Evolutionary conservation across 2,329 filamentous ascomycete genomes (phyloP), one percentile per base, ranked within the genome.

Genomic region (Sarocladium kiliense): DNA sequence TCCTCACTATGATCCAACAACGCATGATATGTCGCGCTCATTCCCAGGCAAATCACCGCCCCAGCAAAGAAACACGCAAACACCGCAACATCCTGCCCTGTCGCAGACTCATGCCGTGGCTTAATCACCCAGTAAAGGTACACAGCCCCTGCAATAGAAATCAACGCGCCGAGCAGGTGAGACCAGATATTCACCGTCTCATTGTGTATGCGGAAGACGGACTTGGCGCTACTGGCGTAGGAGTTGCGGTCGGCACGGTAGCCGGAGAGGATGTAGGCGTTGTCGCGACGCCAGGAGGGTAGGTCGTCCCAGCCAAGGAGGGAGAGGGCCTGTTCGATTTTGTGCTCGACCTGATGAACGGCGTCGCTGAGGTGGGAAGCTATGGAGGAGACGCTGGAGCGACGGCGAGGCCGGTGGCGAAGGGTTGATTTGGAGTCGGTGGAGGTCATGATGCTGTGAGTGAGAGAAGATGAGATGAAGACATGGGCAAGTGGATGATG

Each of bases 11-110:
- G 94, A 61, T 97, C 96, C 21, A 80, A 84, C 49, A 97, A 81
- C 2, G 89, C 81, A 68, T 99, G 94, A 67, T 86, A 99, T 2
- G 87, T 88, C 4, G 91, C 88, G 62, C 87, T 91, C 85, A 92
- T 89, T 21, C 87, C 86, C 54, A 94, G 74, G 63, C 89, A 93
- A 32, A 83, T 64, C 26, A 85, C 78, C 1, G 87, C 88, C 44
- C 91, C 90, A 23, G 75, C 74, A 64, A 96, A 91, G 77, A 94
- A 96, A 71, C 86, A 91, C 1, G 76, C 74, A 67, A 96, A 91
- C 27, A 84, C 89, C 34, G 84, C 59, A n/a, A 89, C 75, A 67
- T 96, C 91, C 2, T 79, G 72, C 9, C 65, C 57, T 9, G 76
- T 77, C 6, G 88, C 87, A 2, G 78, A 75, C 9, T 76, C 76